Conservation (phyloP, 2,329 filamentous ascomycete genomes). For the Pseudocercospora crystallina region DNA sequence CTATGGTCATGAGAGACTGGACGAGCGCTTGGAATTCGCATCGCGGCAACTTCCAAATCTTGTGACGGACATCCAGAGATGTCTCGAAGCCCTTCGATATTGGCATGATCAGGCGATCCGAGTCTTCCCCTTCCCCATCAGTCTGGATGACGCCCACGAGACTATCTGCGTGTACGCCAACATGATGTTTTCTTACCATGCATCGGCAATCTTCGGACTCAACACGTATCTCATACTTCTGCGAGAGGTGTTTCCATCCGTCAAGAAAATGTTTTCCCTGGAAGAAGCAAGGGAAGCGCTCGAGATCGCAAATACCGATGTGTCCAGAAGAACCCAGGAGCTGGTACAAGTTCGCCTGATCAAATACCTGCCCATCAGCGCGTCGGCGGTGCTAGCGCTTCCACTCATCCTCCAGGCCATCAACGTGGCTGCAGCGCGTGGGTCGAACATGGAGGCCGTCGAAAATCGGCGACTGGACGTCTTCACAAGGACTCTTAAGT, state of each 20-base stretch:
- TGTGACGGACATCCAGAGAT: conserved; percentile 19
- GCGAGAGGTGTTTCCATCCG: conserved; percentile 17
- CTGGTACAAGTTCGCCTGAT: conserved; percentile 24
- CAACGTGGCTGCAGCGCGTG: conserved; percentile 24
- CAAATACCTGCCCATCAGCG: conserved; percentile 22
- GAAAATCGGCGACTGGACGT: conserved; percentile 21
- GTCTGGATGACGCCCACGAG: conserved; percentile 21
- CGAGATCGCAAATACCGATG: conserved; percentile 22
- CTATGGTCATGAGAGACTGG: conserved; percentile 21
- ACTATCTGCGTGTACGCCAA: conserved; percentile 24
- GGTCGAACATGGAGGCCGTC: conserved; percentile 21
- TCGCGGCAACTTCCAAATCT: conserved; percentile 14
- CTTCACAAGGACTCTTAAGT: conserved; percentile 21
- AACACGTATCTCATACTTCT: conserved; percentile 24
- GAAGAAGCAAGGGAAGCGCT: conserved; percentile 22
- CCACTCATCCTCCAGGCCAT: conserved; percentile 23
- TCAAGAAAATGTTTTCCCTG: conserved; percentile 19
- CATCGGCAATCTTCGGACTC: conserved; percentile 22
- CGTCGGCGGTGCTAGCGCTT: conserved; percentile 17
- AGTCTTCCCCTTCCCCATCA: conserved; percentile 22
- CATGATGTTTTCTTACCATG: conserved; percentile 28
- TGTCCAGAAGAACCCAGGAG: conserved; percentile 22
- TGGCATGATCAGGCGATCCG: conserved; percentile 24
- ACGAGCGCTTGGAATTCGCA: conserved; percentile 21
- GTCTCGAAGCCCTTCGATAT: conserved; percentile 15